A percentile compares a stretch with the other conserved stretches of the same genome.
These are phyloP conservation scores for Otatea glauca DNA, from an alignment of 176 grass and related monocot genomes.

Conservation along the genomic window DNA sequence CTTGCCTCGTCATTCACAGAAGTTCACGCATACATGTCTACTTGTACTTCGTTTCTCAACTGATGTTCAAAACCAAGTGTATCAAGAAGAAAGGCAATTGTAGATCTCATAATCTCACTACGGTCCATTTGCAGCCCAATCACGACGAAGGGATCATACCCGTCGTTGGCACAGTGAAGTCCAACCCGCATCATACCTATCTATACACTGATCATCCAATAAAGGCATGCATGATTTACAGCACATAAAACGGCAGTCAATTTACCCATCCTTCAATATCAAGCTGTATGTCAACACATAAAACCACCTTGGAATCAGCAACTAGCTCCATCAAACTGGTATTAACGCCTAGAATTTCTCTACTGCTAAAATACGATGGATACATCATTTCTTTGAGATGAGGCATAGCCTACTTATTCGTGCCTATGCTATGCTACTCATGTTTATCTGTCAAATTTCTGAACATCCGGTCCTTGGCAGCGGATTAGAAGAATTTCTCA, in stretches of 20 bases:
- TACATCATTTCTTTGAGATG: slow-evolving; percentile 30
- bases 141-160: neutral
- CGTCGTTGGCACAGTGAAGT: neutral
- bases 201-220: neutral
- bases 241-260: neutral
- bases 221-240: neutral
- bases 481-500: slow-evolving; percentile 62
- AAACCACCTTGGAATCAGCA: slow-evolving; percentile 24
- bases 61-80: neutral
- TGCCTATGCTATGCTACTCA: slow-evolving; percentile 45
- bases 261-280: slow-evolving; percentile 20
- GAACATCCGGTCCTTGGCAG: neutral
- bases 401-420: slow-evolving; percentile 47
- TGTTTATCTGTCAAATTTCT: slow-evolving; percentile 29
- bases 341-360: slow-evolving; percentile 32
- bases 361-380: slow-evolving; percentile 24
- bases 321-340: slow-evolving; percentile 18
- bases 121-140: neutral
- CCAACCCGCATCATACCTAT: neutral
- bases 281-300: slow-evolving; percentile 15
- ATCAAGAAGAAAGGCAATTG: neutral
- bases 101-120: neutral
- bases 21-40: neutral
- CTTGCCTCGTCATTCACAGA: neutral
- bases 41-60: neutral